A percentile compares a stretch with the other conserved stretches of the same genome.
These are phyloP conservation scores for Cryoendolithus antarcticus DNA, from an alignment of 2,329 filamentous ascomycete species.

Conservation along the genomic window DNA sequence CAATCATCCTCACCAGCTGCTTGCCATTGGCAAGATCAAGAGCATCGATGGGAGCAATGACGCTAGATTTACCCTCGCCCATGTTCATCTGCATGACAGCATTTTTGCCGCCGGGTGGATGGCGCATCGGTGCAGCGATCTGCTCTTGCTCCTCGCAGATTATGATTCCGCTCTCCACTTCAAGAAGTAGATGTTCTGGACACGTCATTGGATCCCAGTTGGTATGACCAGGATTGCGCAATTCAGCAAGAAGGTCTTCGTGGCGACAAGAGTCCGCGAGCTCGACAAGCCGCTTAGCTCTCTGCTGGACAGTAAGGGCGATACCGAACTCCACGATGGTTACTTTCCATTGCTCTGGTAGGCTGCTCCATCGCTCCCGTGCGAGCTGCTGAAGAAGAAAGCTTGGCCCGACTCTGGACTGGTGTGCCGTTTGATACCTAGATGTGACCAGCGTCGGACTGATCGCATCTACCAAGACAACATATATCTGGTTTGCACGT, in stretches of 20 bases:
- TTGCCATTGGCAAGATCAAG: constrained; percentile 27
- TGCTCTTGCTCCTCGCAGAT: constrained; percentile 50
- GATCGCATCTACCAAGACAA: too few species aligned
- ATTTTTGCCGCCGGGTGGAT: constrained; percentile 39
- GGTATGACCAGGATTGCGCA: constrained; percentile 35
- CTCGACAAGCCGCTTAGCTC: constrained; percentile 33
- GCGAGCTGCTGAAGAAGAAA: constrained; percentile 39
- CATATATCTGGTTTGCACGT: neutral
- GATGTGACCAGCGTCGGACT: too few species aligned
- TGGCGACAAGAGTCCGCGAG: too few species aligned
- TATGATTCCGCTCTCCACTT: constrained; percentile 52
- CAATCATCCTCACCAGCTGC: constrained; percentile 41
- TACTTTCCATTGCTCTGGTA: constrained; percentile 28
- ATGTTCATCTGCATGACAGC: constrained; percentile 55
- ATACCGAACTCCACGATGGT: constrained; percentile 33
- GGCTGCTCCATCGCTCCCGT: constrained; percentile 17
- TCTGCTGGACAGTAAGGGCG: constrained; percentile 34
- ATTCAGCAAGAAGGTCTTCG: too few species aligned
- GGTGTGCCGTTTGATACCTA: too few species aligned
- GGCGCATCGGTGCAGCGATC: constrained; percentile 49
- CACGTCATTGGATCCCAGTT: constrained; percentile 42
- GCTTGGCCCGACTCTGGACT: constrained; percentile 33
- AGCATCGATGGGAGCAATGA: constrained; percentile 55
- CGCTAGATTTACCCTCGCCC: constrained; percentile 58
- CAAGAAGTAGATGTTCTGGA: constrained; percentile 54